phyloP scores from a whole-genome alignment of 1,139 yeast genomes.

The Yamadazyma triangularis region DNA sequence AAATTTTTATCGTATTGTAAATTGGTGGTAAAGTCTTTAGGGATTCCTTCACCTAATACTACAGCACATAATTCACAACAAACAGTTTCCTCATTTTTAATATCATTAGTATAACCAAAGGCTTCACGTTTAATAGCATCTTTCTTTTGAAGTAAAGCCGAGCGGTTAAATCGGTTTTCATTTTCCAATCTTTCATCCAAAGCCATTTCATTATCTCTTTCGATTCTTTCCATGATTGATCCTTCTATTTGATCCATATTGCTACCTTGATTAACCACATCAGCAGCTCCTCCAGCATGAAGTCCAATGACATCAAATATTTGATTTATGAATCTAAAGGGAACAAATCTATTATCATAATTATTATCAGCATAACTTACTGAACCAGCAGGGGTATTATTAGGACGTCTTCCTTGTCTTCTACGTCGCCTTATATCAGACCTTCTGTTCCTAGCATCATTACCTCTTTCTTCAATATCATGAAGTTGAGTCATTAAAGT shows the following conservation, averaged over 20 bases:
- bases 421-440: neutral
- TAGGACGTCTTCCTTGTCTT: neutral
- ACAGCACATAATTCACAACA: conserved; percentile 72
- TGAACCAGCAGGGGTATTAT: too few relatives aligned
- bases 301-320: conserved; percentile 1
- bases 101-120: conserved; percentile 34
- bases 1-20: conserved; percentile 23
- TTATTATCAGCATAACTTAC: too few relatives aligned
- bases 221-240: conserved; percentile 38
- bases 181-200: conserved; percentile 28
- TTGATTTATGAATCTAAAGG: neutral
- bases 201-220: conserved; percentile 36
- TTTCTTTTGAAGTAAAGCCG: conserved; percentile 25
- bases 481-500: neutral
- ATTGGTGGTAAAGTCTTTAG: conserved; percentile 42
- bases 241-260: conserved; percentile 19
- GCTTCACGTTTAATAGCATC: conserved; percentile 19
- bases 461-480: neutral
- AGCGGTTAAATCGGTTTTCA: conserved; percentile 29
- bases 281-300: neutral
- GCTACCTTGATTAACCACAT: neutral
- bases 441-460: neutral
- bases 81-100: conserved; percentile 24
- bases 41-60: conserved; percentile 67
- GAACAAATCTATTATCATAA: neutral